Percentiles rank a stretch among this genome's conserved stretches.
These are phyloP conservation scores for Ormosia emarginata DNA, from an alignment of 306 rosid genomes.

Conservation along the genomic window DNA sequence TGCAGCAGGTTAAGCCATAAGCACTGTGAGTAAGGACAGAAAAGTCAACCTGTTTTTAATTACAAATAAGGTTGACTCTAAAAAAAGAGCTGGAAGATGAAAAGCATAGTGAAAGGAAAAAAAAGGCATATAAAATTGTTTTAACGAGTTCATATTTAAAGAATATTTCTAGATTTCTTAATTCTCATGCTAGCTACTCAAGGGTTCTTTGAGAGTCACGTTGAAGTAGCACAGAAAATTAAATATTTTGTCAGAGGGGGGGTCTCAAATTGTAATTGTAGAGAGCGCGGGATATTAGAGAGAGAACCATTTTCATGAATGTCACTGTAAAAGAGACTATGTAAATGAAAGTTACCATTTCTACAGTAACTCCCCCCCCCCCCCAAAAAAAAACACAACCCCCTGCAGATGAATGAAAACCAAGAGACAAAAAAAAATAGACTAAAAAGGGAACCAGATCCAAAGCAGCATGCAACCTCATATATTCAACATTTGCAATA, in stretches of 20 bases:
- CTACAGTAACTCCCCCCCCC: too few species aligned
- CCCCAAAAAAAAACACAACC: too few species aligned
- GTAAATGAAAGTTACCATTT: neutral
- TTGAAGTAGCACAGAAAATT: neutral
- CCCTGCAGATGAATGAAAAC: neutral
- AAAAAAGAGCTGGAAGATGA: neutral
- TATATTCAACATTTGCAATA: slow-evolving; percentile 9
- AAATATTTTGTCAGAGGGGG: neutral
- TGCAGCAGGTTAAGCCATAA: neutral
- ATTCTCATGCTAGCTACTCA: neutral
- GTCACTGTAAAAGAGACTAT: neutral
- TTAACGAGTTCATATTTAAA: neutral
- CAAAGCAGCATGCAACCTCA: neutral
- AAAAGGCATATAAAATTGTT: neutral
- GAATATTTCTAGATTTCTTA: neutral
- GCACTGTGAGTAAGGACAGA: neutral
- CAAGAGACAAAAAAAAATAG: neutral
- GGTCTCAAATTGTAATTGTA: neutral
- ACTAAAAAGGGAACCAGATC: neutral
- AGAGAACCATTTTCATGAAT: neutral
- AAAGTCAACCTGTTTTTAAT: neutral
- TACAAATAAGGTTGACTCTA: neutral
- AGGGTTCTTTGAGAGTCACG: neutral
- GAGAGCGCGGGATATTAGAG: neutral
- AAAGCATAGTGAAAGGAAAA: neutral